These are phyloP conservation scores for Alternaria infectoria DNA, from an alignment of 2,329 filamentous ascomycete species.

Conservation along the genomic window DNA sequence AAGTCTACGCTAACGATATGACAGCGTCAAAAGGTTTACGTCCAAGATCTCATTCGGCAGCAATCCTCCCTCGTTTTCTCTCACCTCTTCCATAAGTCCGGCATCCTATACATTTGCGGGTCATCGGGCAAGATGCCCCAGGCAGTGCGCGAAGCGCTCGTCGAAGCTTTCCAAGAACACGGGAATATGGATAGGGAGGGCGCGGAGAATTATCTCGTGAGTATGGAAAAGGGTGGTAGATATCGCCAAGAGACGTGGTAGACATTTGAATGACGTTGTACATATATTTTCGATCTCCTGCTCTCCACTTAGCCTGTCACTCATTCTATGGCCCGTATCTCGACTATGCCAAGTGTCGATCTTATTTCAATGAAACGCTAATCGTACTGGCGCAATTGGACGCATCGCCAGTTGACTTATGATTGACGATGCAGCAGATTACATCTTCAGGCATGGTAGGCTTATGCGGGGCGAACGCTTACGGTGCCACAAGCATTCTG, in stretches of 20 bases:
- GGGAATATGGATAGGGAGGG: slow-evolving; percentile 52
- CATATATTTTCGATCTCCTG: neutral
- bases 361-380: neutral
- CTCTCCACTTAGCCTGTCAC: neutral
- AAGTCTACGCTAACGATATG: neutral
- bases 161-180: slow-evolving; percentile 63
- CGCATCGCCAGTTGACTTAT: neutral
- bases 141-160: slow-evolving; percentile 69
- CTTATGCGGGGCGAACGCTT: neutral
- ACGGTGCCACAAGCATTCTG: neutral
- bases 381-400: neutral
- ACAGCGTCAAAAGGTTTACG: slow-evolving; percentile 66
- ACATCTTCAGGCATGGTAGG: neutral
- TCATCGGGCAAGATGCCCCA: slow-evolving; percentile 75
- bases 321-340: neutral
- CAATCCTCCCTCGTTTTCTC: slow-evolving; percentile 58
- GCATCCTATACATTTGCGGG: slow-evolving; percentile 65
- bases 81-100: slow-evolving; percentile 58
- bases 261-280: neutral
- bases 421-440: neutral
- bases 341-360: neutral
- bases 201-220: slow-evolving; percentile 62
- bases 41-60: slow-evolving; percentile 67
- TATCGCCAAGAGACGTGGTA: slow-evolving; percentile 77
- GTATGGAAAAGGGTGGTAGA: slow-evolving; percentile 66